Conservation (phyloP, 1,139 yeast species). For the Hansenula sp. region DNA sequence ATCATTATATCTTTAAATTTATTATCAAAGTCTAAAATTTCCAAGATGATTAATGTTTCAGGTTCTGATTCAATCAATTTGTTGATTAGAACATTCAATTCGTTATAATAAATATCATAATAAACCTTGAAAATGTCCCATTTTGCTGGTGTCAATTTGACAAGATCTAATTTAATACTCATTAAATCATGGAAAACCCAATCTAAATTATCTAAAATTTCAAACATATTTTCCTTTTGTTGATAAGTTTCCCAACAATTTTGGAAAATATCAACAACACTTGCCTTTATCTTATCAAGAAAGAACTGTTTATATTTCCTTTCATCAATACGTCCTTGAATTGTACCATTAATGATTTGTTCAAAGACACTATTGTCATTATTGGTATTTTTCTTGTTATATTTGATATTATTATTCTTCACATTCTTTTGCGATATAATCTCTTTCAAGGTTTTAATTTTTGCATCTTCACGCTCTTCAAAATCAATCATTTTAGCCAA, state of each 20-base stretch:
- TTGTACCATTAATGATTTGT: conserved; percentile 33
- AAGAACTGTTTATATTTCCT: conserved; percentile 69
- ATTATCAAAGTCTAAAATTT: conserved; percentile 71
- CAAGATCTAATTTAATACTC: conserved; percentile 56
- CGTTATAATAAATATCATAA: conserved; percentile 65
- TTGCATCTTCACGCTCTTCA: conserved; percentile 77
- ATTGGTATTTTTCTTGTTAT: conserved; percentile 26
- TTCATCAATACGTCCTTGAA: conserved; percentile 38
- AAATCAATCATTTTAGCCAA: conserved; percentile 72
- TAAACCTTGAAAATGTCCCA: conserved; percentile 72
- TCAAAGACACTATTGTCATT: conserved; percentile 24
- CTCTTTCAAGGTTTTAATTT: conserved; percentile 47
- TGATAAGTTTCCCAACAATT: conserved; percentile 59
- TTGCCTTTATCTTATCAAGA: conserved; percentile 53
- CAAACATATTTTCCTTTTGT: conserved; percentile 43
- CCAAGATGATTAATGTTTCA: conserved; percentile 58
- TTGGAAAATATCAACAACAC: conserved; percentile 62
- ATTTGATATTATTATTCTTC: neutral
- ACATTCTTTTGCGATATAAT: conserved; percentile 20
- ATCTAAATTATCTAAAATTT: conserved; percentile 65
- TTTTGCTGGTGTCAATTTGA: conserved; percentile 55
- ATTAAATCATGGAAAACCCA: conserved; percentile 84
- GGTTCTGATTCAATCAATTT: conserved; percentile 69
- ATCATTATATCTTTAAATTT: conserved; percentile 52
- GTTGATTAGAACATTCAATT: conserved; percentile 59